Evolutionary conservation across 306 rosid species (phyloP).

Genomic region (Echinosophora koreensis): DNA sequence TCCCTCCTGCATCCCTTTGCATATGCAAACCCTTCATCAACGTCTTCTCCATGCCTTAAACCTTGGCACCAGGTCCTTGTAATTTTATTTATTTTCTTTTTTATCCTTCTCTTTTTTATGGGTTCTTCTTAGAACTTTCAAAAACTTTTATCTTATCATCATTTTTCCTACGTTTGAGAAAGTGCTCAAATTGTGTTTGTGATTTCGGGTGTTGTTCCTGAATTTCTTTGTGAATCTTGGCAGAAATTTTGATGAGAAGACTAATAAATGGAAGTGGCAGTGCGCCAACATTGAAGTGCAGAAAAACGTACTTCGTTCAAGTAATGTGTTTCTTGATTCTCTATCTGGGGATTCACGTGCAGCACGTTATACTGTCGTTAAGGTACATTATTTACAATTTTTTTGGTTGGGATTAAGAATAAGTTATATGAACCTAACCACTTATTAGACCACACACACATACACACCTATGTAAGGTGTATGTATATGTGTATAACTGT

Average conservation of each 20-base stretch:
- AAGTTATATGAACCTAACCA: not conserved
- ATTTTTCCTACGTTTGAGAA: no score
- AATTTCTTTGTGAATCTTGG: not conserved
- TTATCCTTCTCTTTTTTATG: not conserved
- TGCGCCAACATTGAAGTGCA: slow-evolving; percentile 79
- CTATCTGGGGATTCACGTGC: slow-evolving; percentile 58
- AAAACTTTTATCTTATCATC: no score
- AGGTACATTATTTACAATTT: slow-evolving; percentile 52
- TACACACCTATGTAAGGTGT: no score
- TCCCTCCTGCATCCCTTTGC: slow-evolving; percentile 52
- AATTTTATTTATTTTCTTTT: not conserved
- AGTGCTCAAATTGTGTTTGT: not conserved
- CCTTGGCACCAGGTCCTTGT: slow-evolving; percentile 75
- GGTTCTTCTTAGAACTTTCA: no score
- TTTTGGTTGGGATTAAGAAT: not conserved
- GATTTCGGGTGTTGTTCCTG: not conserved
- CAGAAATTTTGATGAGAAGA: slow-evolving; percentile 62
- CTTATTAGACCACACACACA: no score
- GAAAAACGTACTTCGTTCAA: slow-evolving; percentile 70
- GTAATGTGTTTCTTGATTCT: slow-evolving; percentile 72
- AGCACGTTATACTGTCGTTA: slow-evolving; percentile 57
- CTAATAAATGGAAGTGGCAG: slow-evolving; percentile 78
- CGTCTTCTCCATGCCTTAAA: slow-evolving; percentile 78
- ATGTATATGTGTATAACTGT: no score
- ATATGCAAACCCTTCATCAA: slow-evolving; percentile 63